Evolutionary conservation across 805 yeast species (phyloP).

Genomic region (Yamadazyma tumulicola): DNA sequence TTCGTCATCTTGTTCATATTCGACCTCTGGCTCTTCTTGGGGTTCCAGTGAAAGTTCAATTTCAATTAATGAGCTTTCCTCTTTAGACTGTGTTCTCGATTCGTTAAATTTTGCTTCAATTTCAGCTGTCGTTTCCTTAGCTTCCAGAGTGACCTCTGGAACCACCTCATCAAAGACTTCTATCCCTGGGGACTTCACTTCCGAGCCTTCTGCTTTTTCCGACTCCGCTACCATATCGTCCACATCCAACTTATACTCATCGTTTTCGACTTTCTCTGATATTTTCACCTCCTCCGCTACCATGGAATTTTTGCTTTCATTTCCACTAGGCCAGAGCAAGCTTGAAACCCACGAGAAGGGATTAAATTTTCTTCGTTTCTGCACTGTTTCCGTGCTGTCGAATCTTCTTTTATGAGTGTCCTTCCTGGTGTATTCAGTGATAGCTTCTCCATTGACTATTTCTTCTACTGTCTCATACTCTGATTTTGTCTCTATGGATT

Average conservation of each 20-base stretch:
- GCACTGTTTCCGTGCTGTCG: not conserved
- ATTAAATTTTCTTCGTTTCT: too few species aligned
- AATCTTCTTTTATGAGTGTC: constrained; percentile 1
- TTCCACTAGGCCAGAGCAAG: not conserved
- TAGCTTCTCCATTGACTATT: constrained; percentile 2
- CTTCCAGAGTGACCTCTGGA: not conserved
- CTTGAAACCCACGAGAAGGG: constrained; percentile 3
- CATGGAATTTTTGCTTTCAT: not conserved
- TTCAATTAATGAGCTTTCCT: too few species aligned
- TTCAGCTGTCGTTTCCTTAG: constrained; percentile 1
- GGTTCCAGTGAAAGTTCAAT: too few species aligned
- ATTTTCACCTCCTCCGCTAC: constrained; percentile 1
- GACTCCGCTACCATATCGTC: not conserved
- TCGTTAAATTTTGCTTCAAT: not conserved
- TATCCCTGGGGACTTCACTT: not conserved
- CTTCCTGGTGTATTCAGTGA: constrained; percentile 3
- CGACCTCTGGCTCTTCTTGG: too few species aligned
- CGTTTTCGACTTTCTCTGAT: not conserved
- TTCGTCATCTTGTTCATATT: too few species aligned
- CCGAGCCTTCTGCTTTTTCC: not conserved
- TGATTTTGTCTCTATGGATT: not conserved
- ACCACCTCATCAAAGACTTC: not conserved
- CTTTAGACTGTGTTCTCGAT: too few species aligned
- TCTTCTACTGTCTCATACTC: constrained; percentile 4
- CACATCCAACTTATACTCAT: not conserved